These are phyloP conservation scores for Citrus unshiu DNA, from an alignment of 345 rosid species.

Conservation along the genomic window DNA sequence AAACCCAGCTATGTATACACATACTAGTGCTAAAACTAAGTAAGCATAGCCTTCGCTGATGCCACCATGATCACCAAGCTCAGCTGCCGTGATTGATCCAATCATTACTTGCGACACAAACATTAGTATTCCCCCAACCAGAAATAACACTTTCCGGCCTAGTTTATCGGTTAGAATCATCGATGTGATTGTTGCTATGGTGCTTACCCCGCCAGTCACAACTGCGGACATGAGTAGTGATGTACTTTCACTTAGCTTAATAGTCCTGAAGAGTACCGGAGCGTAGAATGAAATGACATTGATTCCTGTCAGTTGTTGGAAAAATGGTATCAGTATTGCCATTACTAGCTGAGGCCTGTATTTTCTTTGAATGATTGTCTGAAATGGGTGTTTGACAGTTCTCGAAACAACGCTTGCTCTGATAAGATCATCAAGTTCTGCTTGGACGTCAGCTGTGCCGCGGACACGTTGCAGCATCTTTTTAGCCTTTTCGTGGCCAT, in stretches of 20 bases:
- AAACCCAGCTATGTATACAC: slow-evolving; percentile 47
- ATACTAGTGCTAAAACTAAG: slow-evolving; percentile 8
- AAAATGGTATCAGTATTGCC: slow-evolving; percentile 68
- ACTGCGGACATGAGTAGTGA: slow-evolving; percentile 48
- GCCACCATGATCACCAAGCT: background rate
- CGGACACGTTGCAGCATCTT: slow-evolving; percentile 45
- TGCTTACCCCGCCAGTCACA: slow-evolving; percentile 47
- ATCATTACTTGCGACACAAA: slow-evolving; percentile 1
- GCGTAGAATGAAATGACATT: slow-evolving; percentile 69
- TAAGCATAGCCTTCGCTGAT: background rate
- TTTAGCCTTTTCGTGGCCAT: slow-evolving; percentile 35
- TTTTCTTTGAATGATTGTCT: slow-evolving; percentile 34
- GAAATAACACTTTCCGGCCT: slow-evolving; percentile 45
- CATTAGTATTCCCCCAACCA: slow-evolving; percentile 34
- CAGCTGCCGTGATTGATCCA: background rate
- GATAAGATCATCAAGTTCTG: slow-evolving; percentile 60
- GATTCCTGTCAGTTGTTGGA: slow-evolving; percentile 75
- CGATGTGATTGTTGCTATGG: slow-evolving; percentile 35
- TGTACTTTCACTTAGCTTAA: slow-evolving; percentile 58
- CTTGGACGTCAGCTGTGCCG: slow-evolving; percentile 50
- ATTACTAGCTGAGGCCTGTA: slow-evolving; percentile 69
- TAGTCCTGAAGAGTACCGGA: slow-evolving; percentile 59
- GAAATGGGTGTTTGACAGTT: slow-evolving; percentile 34
- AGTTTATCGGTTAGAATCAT: slow-evolving; percentile 57
- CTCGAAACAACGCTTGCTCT: slow-evolving; percentile 32